Evolutionary conservation across 2,329 filamentous ascomycete genomes (phyloP).

Genomic region (Aaosphaeria arxii): DNA sequence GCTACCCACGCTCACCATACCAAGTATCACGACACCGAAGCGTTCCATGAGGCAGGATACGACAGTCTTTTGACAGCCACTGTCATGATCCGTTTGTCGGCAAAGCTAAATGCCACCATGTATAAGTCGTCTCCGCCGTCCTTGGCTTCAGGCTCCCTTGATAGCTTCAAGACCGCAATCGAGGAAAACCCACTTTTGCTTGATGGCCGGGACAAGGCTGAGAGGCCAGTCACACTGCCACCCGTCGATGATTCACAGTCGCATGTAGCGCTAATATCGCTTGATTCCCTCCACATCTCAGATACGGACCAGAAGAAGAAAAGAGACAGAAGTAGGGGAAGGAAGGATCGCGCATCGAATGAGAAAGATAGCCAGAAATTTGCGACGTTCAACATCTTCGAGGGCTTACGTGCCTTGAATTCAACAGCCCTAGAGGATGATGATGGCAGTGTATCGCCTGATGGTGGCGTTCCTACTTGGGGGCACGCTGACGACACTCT

Average conservation of each 20-base stretch:
- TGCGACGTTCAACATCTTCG: constrained; percentile 25
- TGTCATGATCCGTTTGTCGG: constrained; percentile 55
- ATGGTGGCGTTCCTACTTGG: too few relatives aligned
- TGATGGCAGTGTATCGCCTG: not conserved
- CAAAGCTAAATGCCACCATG: constrained; percentile 41
- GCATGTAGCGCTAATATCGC: not conserved
- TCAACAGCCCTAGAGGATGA: constrained; percentile 1
- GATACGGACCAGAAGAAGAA: constrained; percentile 1
- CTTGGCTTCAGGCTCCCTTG: not conserved
- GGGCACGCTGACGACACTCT: not conserved
- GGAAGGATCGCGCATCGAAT: constrained; percentile 5
- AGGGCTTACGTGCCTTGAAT: constrained; percentile 5
- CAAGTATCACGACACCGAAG: constrained; percentile 40
- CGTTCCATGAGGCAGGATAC: constrained; percentile 61
- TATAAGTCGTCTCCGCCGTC: not conserved
- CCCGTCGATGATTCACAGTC: constrained; percentile 3
- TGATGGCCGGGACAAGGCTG: constrained; percentile 16
- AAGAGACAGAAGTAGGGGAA: constrained; percentile 10
- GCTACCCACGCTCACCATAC: constrained; percentile 24
- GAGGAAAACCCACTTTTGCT: constrained; percentile 9
- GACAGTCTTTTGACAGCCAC: constrained; percentile 61
- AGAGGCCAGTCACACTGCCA: constrained; percentile 12
- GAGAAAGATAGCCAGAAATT: constrained; percentile 12
- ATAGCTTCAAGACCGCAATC: constrained; percentile 7
- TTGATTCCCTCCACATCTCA: not conserved